Conservation (phyloP, 768 basidiomycete genomes). For the Lentinula raphanica region DNA sequence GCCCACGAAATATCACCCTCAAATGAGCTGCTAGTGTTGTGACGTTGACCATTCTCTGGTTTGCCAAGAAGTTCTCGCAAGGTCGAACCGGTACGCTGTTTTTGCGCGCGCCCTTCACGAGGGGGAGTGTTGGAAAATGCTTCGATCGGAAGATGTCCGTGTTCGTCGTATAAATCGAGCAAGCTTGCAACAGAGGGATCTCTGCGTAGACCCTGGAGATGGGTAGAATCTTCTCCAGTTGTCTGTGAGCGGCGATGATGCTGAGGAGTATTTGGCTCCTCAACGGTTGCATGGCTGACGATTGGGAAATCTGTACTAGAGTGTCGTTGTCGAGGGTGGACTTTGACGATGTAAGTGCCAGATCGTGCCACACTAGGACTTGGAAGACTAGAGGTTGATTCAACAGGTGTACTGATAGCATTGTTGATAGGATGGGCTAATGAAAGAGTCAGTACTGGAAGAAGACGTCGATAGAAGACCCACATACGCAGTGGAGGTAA, state of each 20-base stretch:
- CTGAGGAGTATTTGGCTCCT: slow-evolving; percentile 21
- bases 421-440: slow-evolving; percentile 66
- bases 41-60: slow-evolving; percentile 24
- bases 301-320: slow-evolving; percentile 62
- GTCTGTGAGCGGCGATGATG: slow-evolving; percentile 23
- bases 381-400: slow-evolving; percentile 45
- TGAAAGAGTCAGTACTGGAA: slow-evolving; percentile 6
- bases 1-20: slow-evolving; percentile 87
- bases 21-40: slow-evolving; percentile 26
- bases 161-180: slow-evolving; percentile 66
- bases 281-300: slow-evolving; percentile 40
- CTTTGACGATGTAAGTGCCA: slow-evolving; percentile 69
- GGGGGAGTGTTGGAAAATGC: slow-evolving; percentile 63
- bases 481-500: slow-evolving; percentile 70
- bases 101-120: slow-evolving; percentile 45
- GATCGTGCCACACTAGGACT: slow-evolving; percentile 46
- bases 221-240: slow-evolving; percentile 32
- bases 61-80: slow-evolving; percentile 67
- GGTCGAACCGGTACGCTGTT: slow-evolving; percentile 63
- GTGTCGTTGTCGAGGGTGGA: slow-evolving; percentile 57
- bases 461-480: background rate
- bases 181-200: slow-evolving; percentile 79
- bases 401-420: slow-evolving; percentile 42
- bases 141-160: slow-evolving; percentile 55
- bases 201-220: slow-evolving; percentile 56